Percentiles rank a stretch among this genome's conserved stretches.
Evolutionary conservation across 805 yeast species (phyloP).

Genomic region (Soucietia sequanensis): DNA sequence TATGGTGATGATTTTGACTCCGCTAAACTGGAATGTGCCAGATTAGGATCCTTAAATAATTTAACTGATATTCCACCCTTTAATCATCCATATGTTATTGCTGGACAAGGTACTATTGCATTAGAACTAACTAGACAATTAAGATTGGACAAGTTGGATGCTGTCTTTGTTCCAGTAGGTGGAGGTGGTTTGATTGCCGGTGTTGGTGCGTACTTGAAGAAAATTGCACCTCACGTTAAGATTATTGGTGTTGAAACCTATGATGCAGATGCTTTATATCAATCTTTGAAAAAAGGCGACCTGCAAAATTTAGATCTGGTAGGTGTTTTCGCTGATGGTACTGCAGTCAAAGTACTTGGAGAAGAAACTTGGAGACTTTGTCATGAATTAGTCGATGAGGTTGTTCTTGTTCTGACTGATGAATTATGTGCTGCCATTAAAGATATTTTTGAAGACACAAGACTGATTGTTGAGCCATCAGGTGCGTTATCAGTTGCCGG

Average conservation of each 20-base stretch:
- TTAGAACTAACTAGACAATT: constrained; percentile 89
- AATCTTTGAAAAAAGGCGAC: constrained; percentile 57
- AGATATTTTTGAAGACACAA: constrained; percentile 93
- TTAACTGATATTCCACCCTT: constrained; percentile 95
- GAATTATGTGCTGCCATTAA: constrained; percentile 96
- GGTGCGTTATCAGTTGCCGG: constrained; percentile 98
- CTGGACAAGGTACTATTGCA: constrained; percentile 98
- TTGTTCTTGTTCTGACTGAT: constrained; percentile 81
- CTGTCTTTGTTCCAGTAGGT: constrained; percentile 91
- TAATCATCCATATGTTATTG: constrained; percentile 96
- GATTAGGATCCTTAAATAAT: constrained; percentile 67
- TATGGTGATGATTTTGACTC: constrained; percentile 93
- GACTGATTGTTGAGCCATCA: constrained; percentile 92
- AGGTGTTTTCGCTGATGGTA: constrained; percentile 98
- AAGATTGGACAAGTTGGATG: constrained; percentile 70
- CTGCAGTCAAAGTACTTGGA: constrained; percentile 90
- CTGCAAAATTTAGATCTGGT: constrained; percentile 64
- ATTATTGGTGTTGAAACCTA: constrained; percentile 93
- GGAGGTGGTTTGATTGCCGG: constrained; percentile 98
- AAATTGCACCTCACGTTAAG: constrained; percentile 97
- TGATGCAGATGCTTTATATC: constrained; percentile 92
- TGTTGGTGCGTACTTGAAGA: constrained; percentile 81
- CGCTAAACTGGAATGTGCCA: constrained; percentile 87
- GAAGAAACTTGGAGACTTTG: constrained; percentile 87
- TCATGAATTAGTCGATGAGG: constrained; percentile 80